Base-by-base conservation (phyloP, 2,329 filamentous ascomycete species). In the Coleophoma cylindrospora region DNA sequence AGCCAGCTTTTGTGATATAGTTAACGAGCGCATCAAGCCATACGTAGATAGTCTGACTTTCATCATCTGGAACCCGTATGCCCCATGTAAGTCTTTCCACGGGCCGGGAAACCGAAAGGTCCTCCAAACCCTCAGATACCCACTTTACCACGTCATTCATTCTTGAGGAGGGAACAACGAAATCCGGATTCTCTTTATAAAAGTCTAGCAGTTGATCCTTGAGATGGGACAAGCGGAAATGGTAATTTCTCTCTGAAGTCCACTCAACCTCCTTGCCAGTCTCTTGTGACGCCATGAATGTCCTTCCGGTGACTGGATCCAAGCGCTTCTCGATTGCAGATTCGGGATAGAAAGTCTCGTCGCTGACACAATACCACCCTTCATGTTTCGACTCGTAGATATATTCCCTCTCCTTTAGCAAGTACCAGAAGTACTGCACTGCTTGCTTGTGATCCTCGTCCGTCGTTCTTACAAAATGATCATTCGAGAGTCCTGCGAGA, bases 21-120 rank as follows among this genome's bases (percentile, higher is more conserved):
- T 96, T 99, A 61, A 97, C 79, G 32, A 99, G 79, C 1, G 94
- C 94, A 69, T 99, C 95, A 0, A 99, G 79, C 94, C 94, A 99
- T 33, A 99, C 95, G 63, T 99, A 99, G 51, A 99, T 92, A 3
- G 91, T 97, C 68, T 97, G 94, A 15, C 74, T 81, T 0, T 80
- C 73, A 61, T 99, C 94, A 48, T 84, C 85, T 0, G 94, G 94
- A 22, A 96, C 94, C 7, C 77, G 83, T 50, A 99, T 87, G 3
- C 94, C 94, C 94, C 94, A 99, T 21, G 74, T 79, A 38, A 97
- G 70, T 44, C 94, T 80, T 49, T 85, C 81, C 3, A 79, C 74
- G 0, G 94, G 94, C 27, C 95, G 79, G 2, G 92, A 97, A 46
- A 96, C 81, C 3, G 91, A 96, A 13, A 99, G 76, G 65, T 99